phyloP scores from a whole-genome alignment of 164 flowering plant species.

The Vitis rotundifolia region DNA sequence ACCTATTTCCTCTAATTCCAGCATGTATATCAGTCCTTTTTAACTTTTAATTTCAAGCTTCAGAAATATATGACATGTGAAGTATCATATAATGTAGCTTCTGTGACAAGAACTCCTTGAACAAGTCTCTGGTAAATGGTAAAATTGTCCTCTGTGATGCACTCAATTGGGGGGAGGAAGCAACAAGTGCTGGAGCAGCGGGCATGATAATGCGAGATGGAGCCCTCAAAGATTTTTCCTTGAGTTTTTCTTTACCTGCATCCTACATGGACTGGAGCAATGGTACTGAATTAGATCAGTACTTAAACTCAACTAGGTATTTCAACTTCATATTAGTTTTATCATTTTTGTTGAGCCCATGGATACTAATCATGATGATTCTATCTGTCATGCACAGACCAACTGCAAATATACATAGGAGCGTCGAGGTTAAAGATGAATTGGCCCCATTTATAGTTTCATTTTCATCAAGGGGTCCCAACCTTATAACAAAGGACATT shows the following conservation, averaged over 20 bases:
- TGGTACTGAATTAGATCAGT: conserved; percentile 22
- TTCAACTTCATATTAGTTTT: not conserved
- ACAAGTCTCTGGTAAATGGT: conserved; percentile 33
- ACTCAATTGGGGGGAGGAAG: not conserved
- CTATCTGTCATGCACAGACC: conserved; percentile 11
- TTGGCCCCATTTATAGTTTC: conserved; percentile 39
- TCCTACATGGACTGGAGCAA: conserved; percentile 26
- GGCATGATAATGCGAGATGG: conserved; percentile 40
- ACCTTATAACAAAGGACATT: conserved; percentile 35
- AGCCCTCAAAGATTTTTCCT: conserved; percentile 27
- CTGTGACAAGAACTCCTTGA: conserved; percentile 31
- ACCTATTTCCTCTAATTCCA: too few relatives aligned
- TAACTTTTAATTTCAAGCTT: too few relatives aligned
- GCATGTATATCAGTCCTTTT: too few relatives aligned
- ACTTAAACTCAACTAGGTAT: conserved; percentile 43
- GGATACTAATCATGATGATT: too few relatives aligned
- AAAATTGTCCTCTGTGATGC: conserved; percentile 57
- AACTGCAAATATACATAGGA: conserved; percentile 33
- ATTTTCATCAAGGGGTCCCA: conserved; percentile 59
- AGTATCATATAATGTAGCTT: conserved; percentile 18
- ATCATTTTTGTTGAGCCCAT: too few relatives aligned
- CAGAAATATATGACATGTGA: not conserved
- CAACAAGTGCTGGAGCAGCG: conserved; percentile 28
- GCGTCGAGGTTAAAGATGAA: conserved; percentile 14
- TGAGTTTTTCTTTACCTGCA: conserved; percentile 35